phyloP scores from a whole-genome alignment of 1,284 basidiomycete genomes.

The Wolfiporia cocos region DNA sequence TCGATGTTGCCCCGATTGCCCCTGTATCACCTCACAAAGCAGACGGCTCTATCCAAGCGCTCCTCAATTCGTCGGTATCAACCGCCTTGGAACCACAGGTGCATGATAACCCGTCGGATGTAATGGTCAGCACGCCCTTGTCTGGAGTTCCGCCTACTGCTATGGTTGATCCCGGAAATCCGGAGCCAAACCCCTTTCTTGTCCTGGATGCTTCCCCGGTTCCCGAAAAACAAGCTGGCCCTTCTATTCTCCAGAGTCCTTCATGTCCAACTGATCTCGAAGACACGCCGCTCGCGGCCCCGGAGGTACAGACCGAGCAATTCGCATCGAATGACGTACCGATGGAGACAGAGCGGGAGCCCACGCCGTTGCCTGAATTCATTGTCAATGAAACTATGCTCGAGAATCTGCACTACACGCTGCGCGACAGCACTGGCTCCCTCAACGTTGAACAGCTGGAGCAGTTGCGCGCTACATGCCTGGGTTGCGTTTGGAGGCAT shows the following conservation, averaged over 20 bases:
- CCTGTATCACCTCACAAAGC: conserved; percentile 19
- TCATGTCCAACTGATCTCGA: no score
- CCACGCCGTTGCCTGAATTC: conserved; percentile 66
- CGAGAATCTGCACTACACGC: conserved; percentile 35
- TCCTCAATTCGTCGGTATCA: no score
- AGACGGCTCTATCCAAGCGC: conserved; percentile 46
- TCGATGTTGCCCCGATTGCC: background rate
- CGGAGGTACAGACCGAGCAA: no score
- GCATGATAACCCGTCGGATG: no score
- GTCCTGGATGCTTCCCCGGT: conserved; percentile 14
- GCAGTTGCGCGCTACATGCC: conserved; percentile 82
- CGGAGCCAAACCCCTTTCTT: conserved; percentile 42
- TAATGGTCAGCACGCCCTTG: no score
- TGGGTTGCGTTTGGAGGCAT: conserved; percentile 78
- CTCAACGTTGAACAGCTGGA: conserved; percentile 89
- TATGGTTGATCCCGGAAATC: no score
- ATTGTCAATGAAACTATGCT: conserved; percentile 44
- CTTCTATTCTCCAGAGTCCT: no score
- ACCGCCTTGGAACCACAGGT: no score
- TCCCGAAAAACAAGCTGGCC: no score
- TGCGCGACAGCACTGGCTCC: conserved; percentile 46
- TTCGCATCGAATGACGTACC: no score
- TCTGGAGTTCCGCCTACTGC: no score
- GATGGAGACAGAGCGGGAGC: conserved; percentile 50
- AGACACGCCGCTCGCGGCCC: no score